Percentiles rank a stretch among this genome's conserved stretches.
Conservation (phyloP, 164 flowering plant species). For the Aristolochia fimbriata region DNA sequence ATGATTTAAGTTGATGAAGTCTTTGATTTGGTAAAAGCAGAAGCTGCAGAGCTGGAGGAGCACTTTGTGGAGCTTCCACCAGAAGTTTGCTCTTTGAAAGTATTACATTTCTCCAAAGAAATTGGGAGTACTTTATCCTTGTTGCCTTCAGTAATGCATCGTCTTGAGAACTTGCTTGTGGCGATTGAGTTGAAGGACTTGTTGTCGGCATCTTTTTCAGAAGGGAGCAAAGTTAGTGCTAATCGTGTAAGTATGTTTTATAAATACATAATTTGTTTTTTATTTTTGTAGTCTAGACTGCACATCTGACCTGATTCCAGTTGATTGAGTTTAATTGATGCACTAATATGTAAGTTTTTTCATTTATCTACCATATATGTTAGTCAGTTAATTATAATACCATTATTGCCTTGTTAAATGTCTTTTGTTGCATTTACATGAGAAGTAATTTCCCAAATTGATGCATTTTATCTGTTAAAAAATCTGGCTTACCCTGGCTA, state of each 20-base stretch:
- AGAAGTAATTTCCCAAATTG: too few relatives aligned
- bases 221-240: slow-evolving; percentile 61
- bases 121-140: slow-evolving; percentile 86
- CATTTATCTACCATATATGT: too few relatives aligned
- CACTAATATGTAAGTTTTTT: too few relatives aligned
- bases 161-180: slow-evolving; percentile 80
- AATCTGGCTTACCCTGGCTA: too few relatives aligned
- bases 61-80: slow-evolving; percentile 79
- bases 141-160: slow-evolving; percentile 91
- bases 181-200: slow-evolving; percentile 71
- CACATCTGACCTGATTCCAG: background rate
- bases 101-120: slow-evolving; percentile 80
- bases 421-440: too few relatives aligned
- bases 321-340: too few relatives aligned
- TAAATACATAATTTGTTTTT: background rate
- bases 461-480: too few relatives aligned
- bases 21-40: slow-evolving; percentile 28
- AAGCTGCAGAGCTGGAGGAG: slow-evolving; percentile 48
- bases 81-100: slow-evolving; percentile 78
- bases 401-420: too few relatives aligned
- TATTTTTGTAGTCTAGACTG: background rate
- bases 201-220: slow-evolving; percentile 62
- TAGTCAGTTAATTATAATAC: too few relatives aligned
- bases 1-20: background rate
- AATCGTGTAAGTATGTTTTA: slow-evolving; percentile 35